Evolutionary conservation across 2,329 filamentous ascomycete species (phyloP).

Genomic region (Penicillium palitans): DNA sequence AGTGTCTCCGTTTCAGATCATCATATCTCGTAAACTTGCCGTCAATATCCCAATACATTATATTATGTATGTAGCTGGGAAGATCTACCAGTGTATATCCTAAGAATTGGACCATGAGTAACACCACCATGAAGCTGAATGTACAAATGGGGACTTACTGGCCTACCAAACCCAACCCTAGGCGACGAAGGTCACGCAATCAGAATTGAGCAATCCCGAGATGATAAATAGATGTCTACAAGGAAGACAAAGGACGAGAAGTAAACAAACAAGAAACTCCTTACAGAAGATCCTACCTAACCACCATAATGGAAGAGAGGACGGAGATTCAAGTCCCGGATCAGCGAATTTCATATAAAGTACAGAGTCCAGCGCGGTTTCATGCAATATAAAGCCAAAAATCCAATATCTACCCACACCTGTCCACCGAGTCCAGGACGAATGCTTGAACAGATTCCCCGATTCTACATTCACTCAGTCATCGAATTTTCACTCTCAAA

Average conservation of each 20-base stretch:
- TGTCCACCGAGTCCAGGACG: constrained; percentile 17
- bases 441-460: constrained; percentile 12
- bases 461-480: constrained; percentile 23
- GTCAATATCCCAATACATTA: no score
- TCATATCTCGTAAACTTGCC: not conserved
- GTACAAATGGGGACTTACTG: not conserved
- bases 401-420: constrained; percentile 30
- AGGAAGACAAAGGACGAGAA: constrained; percentile 7
- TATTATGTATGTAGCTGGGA: no score
- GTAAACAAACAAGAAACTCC: constrained; percentile 11
- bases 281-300: constrained; percentile 6
- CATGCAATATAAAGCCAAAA: constrained; percentile 29
- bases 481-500: constrained; percentile 19
- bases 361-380: constrained; percentile 29
- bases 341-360: constrained; percentile 27
- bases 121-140: not conserved
- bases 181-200: not conserved
- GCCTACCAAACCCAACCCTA: not conserved
- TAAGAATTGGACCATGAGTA: not conserved
- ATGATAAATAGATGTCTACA: constrained; percentile 18
- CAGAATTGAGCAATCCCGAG: constrained; percentile 18
- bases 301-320: constrained; percentile 9
- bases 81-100: not conserved
- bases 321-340: constrained; percentile 13
- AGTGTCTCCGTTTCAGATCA: not conserved